phyloP scores from a whole-genome alignment of 306 rosid genomes.

The Medicago arabica region DNA sequence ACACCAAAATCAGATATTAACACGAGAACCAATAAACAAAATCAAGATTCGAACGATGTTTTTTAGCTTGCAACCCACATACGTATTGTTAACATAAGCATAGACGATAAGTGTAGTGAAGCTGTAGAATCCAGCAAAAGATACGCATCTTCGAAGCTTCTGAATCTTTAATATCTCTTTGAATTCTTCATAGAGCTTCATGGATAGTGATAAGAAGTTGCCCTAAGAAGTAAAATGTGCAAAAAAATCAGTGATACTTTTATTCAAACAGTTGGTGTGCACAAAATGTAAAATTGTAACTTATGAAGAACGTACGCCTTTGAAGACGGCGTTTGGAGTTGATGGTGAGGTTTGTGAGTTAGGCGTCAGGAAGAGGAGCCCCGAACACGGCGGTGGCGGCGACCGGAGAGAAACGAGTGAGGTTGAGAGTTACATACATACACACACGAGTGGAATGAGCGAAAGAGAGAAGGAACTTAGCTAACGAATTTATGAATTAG shows the following conservation, averaged over 20 bases:
- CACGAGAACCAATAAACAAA: slow-evolving; percentile 1
- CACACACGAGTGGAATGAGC: too few species aligned
- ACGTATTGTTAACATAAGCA: slow-evolving; percentile 70
- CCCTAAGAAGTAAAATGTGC: slow-evolving; percentile 34
- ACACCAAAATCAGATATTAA: slow-evolving; percentile 42
- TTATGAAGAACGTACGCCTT: not conserved
- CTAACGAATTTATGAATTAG: too few species aligned
- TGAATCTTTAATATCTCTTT: slow-evolving; percentile 77
- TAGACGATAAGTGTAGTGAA: slow-evolving; percentile 67
- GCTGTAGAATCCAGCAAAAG: slow-evolving; percentile 85
- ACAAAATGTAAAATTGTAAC: not conserved
- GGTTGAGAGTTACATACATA: too few species aligned
- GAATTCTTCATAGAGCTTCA: slow-evolving; percentile 61
- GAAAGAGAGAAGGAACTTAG: too few species aligned
- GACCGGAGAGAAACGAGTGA: too few species aligned
- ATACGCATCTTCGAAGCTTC: slow-evolving; percentile 78
- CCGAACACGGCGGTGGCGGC: not conserved
- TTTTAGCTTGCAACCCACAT: too few species aligned
- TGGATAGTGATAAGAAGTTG: slow-evolving; percentile 26
- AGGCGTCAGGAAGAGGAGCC: not conserved
- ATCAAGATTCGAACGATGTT: not conserved
- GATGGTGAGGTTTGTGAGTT: not conserved
- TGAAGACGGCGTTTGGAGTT: not conserved
- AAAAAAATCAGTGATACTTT: slow-evolving; percentile 29
- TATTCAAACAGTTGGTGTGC: slow-evolving; percentile 45